Percentiles rank a stretch among this genome's conserved stretches.
Evolutionary conservation across 306 rosid species (phyloP).

Genomic region (Parietaria judaica): DNA sequence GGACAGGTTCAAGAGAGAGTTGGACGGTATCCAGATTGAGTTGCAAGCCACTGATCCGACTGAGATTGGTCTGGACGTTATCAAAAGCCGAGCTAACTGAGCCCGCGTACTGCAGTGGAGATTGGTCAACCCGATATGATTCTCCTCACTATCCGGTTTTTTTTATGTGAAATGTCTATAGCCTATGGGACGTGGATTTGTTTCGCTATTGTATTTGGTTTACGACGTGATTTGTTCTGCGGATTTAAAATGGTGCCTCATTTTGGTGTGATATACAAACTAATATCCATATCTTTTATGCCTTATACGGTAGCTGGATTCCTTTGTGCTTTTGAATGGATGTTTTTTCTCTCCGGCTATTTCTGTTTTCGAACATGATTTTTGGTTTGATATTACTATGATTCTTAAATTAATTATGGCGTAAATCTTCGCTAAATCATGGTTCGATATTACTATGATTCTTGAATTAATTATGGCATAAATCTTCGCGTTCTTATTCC

Average conservation of each 20-base stretch:
- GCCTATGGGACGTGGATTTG: constrained; percentile 18
- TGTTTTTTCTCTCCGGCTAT: background rate
- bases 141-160: constrained; percentile 14
- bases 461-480: too few relatives aligned
- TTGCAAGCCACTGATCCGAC: constrained; percentile 49
- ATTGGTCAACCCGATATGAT: constrained; percentile 1
- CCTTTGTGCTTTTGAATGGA: constrained; percentile 6
- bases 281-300: constrained; percentile 8
- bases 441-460: background rate
- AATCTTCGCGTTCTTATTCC: too few relatives aligned
- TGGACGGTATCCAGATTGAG: constrained; percentile 50
- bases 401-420: too few relatives aligned
- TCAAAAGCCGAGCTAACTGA: constrained; percentile 33
- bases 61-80: constrained; percentile 44
- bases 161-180: constrained; percentile 22
- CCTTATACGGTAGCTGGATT: constrained; percentile 5
- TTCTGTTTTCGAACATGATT: too few relatives aligned
- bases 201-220: constrained; percentile 14
- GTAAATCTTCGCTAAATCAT: background rate
- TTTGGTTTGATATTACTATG: background rate
- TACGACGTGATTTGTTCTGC: constrained; percentile 22
- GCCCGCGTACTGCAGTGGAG: constrained; percentile 5
- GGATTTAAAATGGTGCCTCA: constrained; percentile 21
- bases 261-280: constrained; percentile 23
- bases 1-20: constrained; percentile 45